phyloP scores from a whole-genome alignment of 1,284 basidiomycete species.

The Gymnopus androsaceus region DNA sequence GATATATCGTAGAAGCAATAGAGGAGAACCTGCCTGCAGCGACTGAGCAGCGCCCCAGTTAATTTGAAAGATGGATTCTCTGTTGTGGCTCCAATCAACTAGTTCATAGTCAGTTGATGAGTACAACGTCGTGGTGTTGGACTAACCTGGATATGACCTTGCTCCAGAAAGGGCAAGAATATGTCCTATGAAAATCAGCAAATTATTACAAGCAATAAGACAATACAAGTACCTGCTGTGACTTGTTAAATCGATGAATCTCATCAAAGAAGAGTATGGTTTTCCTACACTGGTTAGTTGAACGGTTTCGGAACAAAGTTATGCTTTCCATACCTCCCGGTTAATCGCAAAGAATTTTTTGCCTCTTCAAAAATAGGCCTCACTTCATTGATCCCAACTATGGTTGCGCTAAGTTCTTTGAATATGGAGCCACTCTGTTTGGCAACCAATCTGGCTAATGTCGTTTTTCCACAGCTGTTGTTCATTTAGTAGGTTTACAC shows the following conservation, averaged over 20 bases:
- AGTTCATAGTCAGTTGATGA: conserved; percentile 18
- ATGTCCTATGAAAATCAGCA: conserved; percentile 52
- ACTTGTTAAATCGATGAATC: conserved; percentile 85
- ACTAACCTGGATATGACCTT: conserved; percentile 70
- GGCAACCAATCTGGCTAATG: conserved; percentile 73
- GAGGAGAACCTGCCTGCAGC: conserved; percentile 64
- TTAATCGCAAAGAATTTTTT: conserved; percentile 66
- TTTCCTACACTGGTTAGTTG: conserved; percentile 38
- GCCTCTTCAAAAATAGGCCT: conserved; percentile 82
- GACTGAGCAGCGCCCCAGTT: conserved; percentile 75
- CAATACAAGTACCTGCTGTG: conserved; percentile 64
- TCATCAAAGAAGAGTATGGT: conserved; percentile 85
- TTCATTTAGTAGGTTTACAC: not conserved
- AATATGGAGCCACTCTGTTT: conserved; percentile 61
- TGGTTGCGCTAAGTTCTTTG: conserved; percentile 77
- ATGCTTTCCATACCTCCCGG: conserved; percentile 53
- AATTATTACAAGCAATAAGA: not conserved
- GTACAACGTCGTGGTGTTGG: conserved; percentile 13
- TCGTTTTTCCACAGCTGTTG: conserved; percentile 75
- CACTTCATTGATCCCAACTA: conserved; percentile 78
- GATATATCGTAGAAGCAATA: not conserved
- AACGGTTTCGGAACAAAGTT: not conserved
- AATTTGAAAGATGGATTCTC: conserved; percentile 92
- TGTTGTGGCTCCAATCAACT: conserved; percentile 87
- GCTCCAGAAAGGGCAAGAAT: conserved; percentile 81